Evolutionary conservation across 2,329 filamentous ascomycete genomes (phyloP), one percentile per base, ranked within the genome.

Genomic region (Hymenoscyphus linearis): DNA sequence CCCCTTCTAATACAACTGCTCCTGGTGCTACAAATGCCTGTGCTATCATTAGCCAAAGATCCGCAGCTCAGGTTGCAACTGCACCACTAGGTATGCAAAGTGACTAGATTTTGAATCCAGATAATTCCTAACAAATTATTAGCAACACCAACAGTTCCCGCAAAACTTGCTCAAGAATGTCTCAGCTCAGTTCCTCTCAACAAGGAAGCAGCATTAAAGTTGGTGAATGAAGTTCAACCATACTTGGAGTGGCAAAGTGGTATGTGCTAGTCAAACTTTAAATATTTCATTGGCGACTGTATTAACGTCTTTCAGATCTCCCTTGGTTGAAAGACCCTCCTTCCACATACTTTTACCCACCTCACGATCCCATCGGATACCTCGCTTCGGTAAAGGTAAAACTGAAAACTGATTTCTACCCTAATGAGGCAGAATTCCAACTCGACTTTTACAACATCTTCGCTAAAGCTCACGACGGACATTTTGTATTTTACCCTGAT

Each of bases 391-490:
- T 85, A 55, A 73, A 74, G 50, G 62, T 71, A 4, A 81, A 78
- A 16, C 76, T 78, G 4, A 64, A 69, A 25, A 70, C 69, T 2
- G 75, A 76, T 18, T 71, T 71, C 2, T 85, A 80, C 66, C 69
- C 73, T 3, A 81, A 77, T 69, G 82, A 86, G 66, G 83, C 80
- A 68, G 78, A 80, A 7, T 83, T 85, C 65, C 80, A 84, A 66
- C 64, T 74, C 7, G 81, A 82, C 31, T 75, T 90, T 2, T 80
- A 82, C 60, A 72, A 77, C 37, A 72, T 83, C 7, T 76, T 85
- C 37, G 77, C 78, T 26, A 76, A 76, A 1, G 81, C 83, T 3
- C 85, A 89, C 66, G 87, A 90, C 69, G 85, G 85, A 1, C 87
- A 90, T 68, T 85, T 87, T 57, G 74, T 76, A 1, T 85, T 80